Evolutionary conservation across 495 filamentous ascomycete species (phyloP).

Genomic region (Neurospora tetraspora): DNA sequence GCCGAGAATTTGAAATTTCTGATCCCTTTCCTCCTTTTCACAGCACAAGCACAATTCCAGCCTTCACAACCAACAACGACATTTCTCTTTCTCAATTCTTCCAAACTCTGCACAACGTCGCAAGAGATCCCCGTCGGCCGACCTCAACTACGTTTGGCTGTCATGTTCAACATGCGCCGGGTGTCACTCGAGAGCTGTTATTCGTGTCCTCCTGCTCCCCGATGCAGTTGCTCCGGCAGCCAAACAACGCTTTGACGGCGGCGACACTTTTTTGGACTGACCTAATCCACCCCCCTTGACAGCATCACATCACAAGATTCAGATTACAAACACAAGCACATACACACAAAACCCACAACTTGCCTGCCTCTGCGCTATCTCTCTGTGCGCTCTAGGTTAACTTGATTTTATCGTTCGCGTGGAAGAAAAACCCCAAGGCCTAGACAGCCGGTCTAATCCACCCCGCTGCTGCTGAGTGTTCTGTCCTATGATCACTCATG

Average conservation of each 20-base stretch:
- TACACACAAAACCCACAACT: constrained; percentile 36
- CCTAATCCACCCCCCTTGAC: not conserved
- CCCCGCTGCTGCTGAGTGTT: constrained; percentile 37
- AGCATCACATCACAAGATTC: not conserved
- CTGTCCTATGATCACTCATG: constrained; percentile 14
- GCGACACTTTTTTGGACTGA: not conserved
- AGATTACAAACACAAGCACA: constrained; percentile 10
- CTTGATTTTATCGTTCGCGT: constrained; percentile 48
- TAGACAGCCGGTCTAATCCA: constrained; percentile 56
- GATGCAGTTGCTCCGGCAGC: not conserved
- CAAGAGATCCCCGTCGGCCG: not conserved
- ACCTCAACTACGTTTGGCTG: not conserved
- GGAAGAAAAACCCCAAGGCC: constrained; percentile 47
- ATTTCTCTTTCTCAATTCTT: not conserved
- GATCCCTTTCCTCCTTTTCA: not conserved
- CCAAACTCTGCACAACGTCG: not conserved
- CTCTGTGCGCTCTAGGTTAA: constrained; percentile 43
- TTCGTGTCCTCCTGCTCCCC: not conserved
- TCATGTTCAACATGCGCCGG: not conserved
- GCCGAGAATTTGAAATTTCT: not conserved
- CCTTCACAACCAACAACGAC: not conserved
- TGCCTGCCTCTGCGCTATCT: constrained; percentile 43
- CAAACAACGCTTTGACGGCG: not conserved
- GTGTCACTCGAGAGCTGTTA: not conserved
- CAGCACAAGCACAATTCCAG: not conserved